Conservation (phyloP, 805 yeast species). For the Candida chauliodis region DNA sequence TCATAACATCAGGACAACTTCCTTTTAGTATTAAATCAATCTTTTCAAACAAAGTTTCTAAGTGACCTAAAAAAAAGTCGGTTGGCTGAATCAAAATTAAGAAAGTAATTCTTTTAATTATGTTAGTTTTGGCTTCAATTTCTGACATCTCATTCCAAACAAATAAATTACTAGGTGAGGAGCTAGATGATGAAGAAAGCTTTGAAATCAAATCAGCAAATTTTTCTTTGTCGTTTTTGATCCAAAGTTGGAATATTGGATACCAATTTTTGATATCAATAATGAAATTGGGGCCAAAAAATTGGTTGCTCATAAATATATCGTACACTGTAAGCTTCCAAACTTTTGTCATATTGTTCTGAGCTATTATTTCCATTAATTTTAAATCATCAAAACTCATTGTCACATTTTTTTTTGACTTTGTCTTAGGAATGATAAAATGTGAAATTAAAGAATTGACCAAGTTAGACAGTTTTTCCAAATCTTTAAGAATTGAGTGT, state of each 20-base stretch:
- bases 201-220: constrained; percentile 36
- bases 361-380: constrained; percentile 40
- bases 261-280: constrained; percentile 48
- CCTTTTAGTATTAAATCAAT: constrained; percentile 28
- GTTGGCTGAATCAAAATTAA: constrained; percentile 58
- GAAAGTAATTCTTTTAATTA: constrained; percentile 61
- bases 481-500: constrained; percentile 46
- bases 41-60: constrained; percentile 46
- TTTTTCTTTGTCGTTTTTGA: constrained; percentile 57
- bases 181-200: constrained; percentile 38
- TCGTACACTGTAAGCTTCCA: constrained; percentile 72
- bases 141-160: constrained; percentile 70
- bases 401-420: constrained; percentile 34
- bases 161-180: constrained; percentile 55
- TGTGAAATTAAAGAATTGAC: constrained; percentile 53
- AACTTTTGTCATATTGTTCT: constrained; percentile 36
- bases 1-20: constrained; percentile 30
- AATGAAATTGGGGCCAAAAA: constrained; percentile 40
- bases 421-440: constrained; percentile 51
- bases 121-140: constrained; percentile 46
- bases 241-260: constrained; percentile 59
- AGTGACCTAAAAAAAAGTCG: constrained; percentile 50
- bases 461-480: constrained; percentile 54
- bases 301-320: constrained; percentile 54
- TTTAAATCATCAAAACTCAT: constrained; percentile 41